Evolutionary conservation across 805 yeast species (phyloP), one percentile per base, ranked within the genome.

Genomic region (Cephaloascus fragrans): DNA sequence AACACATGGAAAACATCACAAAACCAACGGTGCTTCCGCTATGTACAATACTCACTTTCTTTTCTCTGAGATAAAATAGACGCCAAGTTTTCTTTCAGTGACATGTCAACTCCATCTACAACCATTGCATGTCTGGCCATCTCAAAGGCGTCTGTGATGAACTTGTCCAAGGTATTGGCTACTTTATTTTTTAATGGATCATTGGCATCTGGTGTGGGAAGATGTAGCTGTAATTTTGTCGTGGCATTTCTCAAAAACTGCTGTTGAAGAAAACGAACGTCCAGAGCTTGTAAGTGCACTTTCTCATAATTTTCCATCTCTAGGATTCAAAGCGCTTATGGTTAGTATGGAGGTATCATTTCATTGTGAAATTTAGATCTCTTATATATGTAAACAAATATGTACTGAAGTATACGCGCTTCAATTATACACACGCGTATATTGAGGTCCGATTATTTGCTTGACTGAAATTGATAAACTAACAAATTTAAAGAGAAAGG

Each of bases 61-160:
- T 48, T 40, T 6, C 52, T 46, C 15, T 49, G 52, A 32, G 47
- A 47, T 17, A 54, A 44, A 9, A 48, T 29, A 5, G 45, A 34
- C 29, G 47, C 44, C 17, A 63, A 38, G 33, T 49, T 39, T 14
- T 48, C 46, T 10, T 44, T 53, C 1, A 44, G 42, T 4, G 61
- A 47, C 46, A 64, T 51, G 34, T 67, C 69, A 20, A 49, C 51
- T 4, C 84, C 89, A 49, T 77, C 82, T 14, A 86, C 65, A 1
- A 71, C 63, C 44, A 86, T 45, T 6, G 80, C 75, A 41, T 67
- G 60, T 36, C 71, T 68, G 9, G 78, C 69, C 63, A 69, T 56
- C 33, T 80, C 85, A 51, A 84, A 77, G 18, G 74, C 62, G 6
- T 69, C 71, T 34, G 64, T 55, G 3, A 81, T 52, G 45, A 69